phyloP scores from a whole-genome alignment of 2,329 filamentous ascomycete species.

The Colletotrichum falcatum region DNA sequence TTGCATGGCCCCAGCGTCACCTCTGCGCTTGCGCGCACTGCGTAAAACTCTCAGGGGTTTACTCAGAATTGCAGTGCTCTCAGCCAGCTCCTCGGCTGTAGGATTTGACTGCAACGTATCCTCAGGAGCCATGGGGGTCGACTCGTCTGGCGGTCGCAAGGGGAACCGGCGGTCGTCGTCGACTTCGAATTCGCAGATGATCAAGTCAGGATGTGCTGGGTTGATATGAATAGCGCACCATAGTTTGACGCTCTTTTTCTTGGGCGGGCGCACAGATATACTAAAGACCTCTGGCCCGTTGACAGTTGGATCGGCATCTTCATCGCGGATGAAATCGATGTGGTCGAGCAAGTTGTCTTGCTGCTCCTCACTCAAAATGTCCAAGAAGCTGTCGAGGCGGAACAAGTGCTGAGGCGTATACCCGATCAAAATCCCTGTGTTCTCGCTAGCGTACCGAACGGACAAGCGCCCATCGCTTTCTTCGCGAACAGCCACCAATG shows the following conservation, averaged over 20 bases:
- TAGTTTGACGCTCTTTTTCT: constrained; percentile 72
- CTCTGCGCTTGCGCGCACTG: constrained; percentile 79
- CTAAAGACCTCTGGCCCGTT: constrained; percentile 92
- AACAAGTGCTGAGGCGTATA: constrained; percentile 84
- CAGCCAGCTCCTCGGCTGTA: constrained; percentile 77
- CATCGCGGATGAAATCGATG: constrained; percentile 87
- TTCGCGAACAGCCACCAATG: constrained; percentile 80
- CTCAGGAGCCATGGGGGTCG: constrained; percentile 72
- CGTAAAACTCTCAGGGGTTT: constrained; percentile 82
- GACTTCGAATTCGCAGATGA: constrained; percentile 90
- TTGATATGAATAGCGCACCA: constrained; percentile 91
- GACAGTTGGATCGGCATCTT: constrained; percentile 77
- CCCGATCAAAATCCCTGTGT: constrained; percentile 79
- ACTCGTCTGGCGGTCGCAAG: constrained; percentile 71
- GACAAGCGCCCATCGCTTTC: constrained; percentile 74
- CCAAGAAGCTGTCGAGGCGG: constrained; percentile 78
- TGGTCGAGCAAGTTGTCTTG: constrained; percentile 87
- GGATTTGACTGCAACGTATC: constrained; percentile 81
- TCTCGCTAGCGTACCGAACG: constrained; percentile 84
- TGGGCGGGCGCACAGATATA: constrained; percentile 74
- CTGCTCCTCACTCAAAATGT: constrained; percentile 86
- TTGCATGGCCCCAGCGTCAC: constrained; percentile 87
- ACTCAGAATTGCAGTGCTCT: constrained; percentile 81
- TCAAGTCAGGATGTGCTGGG: constrained; percentile 72
- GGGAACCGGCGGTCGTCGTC: constrained; percentile 81